These are phyloP conservation scores for Arachis monticola DNA, from an alignment of 331 rosid genomes.

Conservation along the genomic window DNA sequence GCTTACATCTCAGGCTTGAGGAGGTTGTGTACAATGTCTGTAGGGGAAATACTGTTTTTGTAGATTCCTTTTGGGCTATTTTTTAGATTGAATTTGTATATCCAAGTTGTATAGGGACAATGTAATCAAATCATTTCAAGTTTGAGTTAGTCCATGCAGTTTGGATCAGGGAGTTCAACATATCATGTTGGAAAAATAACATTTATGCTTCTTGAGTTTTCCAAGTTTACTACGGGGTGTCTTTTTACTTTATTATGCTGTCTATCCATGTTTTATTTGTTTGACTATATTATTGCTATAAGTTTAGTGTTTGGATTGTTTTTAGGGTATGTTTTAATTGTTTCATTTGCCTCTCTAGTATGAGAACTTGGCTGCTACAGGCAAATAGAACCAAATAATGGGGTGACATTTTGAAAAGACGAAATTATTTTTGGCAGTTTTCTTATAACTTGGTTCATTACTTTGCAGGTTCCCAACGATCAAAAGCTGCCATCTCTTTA, in stretches of 20 bases:
- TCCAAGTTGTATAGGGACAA: neutral
- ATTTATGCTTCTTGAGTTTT: neutral
- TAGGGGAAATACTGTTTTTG: neutral
- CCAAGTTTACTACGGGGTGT: neutral
- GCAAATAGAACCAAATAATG: neutral
- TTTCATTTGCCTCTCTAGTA: neutral
- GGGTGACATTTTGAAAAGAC: neutral
- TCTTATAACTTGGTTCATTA: neutral
- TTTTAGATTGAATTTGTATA: constrained; percentile 8
- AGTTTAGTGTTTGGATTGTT: constrained; percentile 14
- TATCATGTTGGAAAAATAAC: neutral
- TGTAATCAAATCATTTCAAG: neutral
- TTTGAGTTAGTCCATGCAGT: neutral
- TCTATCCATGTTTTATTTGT: neutral
- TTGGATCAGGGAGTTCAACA: neutral
- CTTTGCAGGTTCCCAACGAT: constrained; percentile 84
- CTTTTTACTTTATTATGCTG: neutral
- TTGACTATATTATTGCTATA: neutral
- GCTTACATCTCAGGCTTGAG: neutral
- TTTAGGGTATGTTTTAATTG: neutral
- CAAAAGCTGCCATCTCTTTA: constrained; percentile 94
- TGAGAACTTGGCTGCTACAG: neutral
- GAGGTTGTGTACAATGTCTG: neutral
- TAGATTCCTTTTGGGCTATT: neutral
- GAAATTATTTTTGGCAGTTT: neutral